Evolutionary conservation across 139 green algal species (phyloP).

Genomic region (Coelastrella sp.): DNA sequence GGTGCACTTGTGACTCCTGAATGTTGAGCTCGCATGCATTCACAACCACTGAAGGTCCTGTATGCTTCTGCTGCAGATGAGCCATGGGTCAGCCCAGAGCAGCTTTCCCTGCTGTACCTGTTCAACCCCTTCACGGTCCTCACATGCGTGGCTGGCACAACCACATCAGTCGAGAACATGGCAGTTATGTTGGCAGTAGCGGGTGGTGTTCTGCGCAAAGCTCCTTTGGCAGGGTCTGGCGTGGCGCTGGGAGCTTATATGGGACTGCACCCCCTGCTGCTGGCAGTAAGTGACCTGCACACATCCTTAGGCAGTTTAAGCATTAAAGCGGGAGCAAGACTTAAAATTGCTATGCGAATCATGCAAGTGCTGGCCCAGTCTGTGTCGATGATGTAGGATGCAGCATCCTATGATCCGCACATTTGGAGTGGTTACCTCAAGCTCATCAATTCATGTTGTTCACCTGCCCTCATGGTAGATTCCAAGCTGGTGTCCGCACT

Average conservation of each 20-base stretch:
- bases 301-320: too few relatives aligned
- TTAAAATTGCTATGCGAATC: too few relatives aligned
- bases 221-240: slow-evolving; percentile 37
- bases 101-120: slow-evolving; percentile 56
- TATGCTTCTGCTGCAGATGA: slow-evolving; percentile 1
- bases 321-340: too few relatives aligned
- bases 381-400: too few relatives aligned
- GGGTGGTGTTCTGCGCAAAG: slow-evolving; percentile 4
- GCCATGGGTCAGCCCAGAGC: background rate
- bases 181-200: slow-evolving; percentile 48
- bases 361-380: too few relatives aligned
- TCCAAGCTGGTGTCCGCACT: too few relatives aligned
- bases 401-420: too few relatives aligned
- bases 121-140: slow-evolving; percentile 66
- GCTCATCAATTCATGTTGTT: too few relatives aligned
- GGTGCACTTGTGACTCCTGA: background rate
- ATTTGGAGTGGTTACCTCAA: too few relatives aligned
- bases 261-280: slow-evolving; percentile 55
- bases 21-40: background rate
- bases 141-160: slow-evolving; percentile 52
- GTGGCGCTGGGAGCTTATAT: slow-evolving; percentile 57
- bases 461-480: too few relatives aligned
- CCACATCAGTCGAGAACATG: slow-evolving; percentile 56
- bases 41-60: too few relatives aligned
- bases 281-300: slow-evolving; percentile 52